A percentile compares a stretch with the other conserved stretches of the same genome.
phyloP scores from a whole-genome alignment of 2,329 filamentous ascomycete genomes.

The Metarhizium sp. region DNA sequence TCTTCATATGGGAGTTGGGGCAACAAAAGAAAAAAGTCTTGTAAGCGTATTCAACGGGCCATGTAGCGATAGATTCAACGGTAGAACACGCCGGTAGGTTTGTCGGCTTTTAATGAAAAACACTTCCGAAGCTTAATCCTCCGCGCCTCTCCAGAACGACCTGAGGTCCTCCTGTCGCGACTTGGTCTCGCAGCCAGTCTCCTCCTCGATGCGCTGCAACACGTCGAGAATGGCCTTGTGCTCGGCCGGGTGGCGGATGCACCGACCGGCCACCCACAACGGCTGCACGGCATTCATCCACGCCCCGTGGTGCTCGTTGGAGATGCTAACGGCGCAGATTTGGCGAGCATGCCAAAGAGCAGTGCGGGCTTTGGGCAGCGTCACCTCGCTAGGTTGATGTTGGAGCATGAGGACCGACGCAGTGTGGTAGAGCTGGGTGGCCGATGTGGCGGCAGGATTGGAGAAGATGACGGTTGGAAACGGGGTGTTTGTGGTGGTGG shows the following conservation, averaged over 20 bases:
- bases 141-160: conserved; percentile 38
- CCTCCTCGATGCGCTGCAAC: conserved; percentile 37
- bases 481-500: conserved; percentile 26
- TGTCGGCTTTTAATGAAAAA: neutral
- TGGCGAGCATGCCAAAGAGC: conserved; percentile 43
- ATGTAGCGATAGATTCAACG: too few species aligned
- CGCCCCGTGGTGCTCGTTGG: conserved; percentile 43
- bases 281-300: conserved; percentile 46
- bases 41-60: too few species aligned
- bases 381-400: conserved; percentile 27
- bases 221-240: conserved; percentile 34
- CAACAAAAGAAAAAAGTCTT: too few species aligned
- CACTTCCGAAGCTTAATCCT: conserved; percentile 8
- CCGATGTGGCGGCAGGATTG: conserved; percentile 41
- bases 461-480: conserved; percentile 42
- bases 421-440: conserved; percentile 46
- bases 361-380: conserved; percentile 29
- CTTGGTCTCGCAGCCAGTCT: conserved; percentile 42
- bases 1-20: too few species aligned
- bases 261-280: conserved; percentile 41
- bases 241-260: conserved; percentile 38
- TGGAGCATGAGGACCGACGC: conserved; percentile 42
- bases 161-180: conserved; percentile 44
- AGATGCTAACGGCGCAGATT: conserved; percentile 42
- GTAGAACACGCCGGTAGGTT: neutral